Evolutionary conservation across 2,329 filamentous ascomycete species (phyloP), one percentile per base, ranked within the genome.

Genomic region (Epichloe typhina): DNA sequence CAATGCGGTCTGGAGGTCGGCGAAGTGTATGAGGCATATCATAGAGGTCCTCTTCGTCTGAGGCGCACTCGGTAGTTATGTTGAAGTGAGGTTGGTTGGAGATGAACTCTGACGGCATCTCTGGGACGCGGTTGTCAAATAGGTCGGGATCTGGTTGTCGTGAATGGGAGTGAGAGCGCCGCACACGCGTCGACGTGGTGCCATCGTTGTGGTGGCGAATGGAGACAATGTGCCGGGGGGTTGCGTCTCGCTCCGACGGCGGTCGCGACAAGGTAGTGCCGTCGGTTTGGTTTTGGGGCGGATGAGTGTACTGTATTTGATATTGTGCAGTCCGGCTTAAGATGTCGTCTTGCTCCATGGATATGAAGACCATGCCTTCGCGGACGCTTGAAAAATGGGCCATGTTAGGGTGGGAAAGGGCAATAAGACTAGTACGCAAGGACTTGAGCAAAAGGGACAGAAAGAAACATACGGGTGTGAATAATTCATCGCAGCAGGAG

Each of bases 361-460:
- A 80, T 31, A 97, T 77, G 62, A 96, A 96, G 1, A 97, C 79
- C 76, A 96, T 84, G 43, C 93, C 91, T 74, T 95, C 86, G 66
- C 91, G 84, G 49, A 95, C 83, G 50, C 87, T 91, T 21, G 11
- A 9, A 40, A 38, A 26, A 19, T 2, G 7, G 26, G 8, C 3
- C 12, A n/a, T 39, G 21, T 17, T 41, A 26, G 37, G 36, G 5
- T 9, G 8, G 13, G 17, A 21, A 26, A 53, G 17, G 41, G 36
- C 19, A 47, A 17, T 17, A 9, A 46, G 44, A 37, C 17, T 19
- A 26, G 11, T 3, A 26, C 13, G 11, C 1, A 15, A 19, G 6
- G 13, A 19, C 11, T 15, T 33, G 33, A 39, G 36, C 19, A 46
- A 40, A 9, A 21, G 15, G 37, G 42, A 44, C 5, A 17, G 5